phyloP scores from a whole-genome alignment of 352 stramenopile genomes.

The Phytophthora sp. region DNA sequence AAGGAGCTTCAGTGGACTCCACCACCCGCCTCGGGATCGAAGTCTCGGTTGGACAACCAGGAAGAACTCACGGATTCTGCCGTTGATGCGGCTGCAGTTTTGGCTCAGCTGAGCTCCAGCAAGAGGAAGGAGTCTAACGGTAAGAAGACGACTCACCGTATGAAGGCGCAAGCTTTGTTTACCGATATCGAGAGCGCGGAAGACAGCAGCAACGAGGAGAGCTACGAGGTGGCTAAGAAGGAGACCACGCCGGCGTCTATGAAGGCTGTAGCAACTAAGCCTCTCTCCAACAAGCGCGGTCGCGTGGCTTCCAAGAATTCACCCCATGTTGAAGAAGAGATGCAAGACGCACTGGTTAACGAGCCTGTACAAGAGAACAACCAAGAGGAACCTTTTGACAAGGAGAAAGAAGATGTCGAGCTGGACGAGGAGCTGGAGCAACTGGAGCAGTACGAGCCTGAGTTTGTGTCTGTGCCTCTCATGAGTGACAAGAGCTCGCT shows the following conservation, averaged over 20 bases:
- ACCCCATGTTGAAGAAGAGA: conserved; percentile 4
- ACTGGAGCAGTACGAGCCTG: conserved; percentile 48
- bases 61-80: conserved; percentile 22
- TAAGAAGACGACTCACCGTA: conserved; percentile 34
- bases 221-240: not conserved
- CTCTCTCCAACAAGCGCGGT: conserved; percentile 25
- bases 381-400: conserved; percentile 21
- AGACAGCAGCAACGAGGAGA: conserved; percentile 12
- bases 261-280: conserved; percentile 2
- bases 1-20: conserved; percentile 71
- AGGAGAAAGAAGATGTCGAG: conserved; percentile 25
- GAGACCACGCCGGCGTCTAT: conserved; percentile 5
- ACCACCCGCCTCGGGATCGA: conserved; percentile 10
- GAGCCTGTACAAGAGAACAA: conserved; percentile 7
- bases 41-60: conserved; percentile 18
- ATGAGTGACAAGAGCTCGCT: conserved; percentile 50
- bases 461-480: conserved; percentile 45
- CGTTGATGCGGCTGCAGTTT: conserved; percentile 26
- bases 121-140: conserved; percentile 12
- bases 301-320: conserved; percentile 23
- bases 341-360: not conserved
- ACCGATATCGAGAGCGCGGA: conserved; percentile 22
- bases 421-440: conserved; percentile 45
- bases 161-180: conserved; percentile 48
- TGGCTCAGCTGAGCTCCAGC: conserved; percentile 31